Base-by-base conservation (phyloP, 2,329 filamentous ascomycete species). In the Ophiosphaerella narmari region DNA sequence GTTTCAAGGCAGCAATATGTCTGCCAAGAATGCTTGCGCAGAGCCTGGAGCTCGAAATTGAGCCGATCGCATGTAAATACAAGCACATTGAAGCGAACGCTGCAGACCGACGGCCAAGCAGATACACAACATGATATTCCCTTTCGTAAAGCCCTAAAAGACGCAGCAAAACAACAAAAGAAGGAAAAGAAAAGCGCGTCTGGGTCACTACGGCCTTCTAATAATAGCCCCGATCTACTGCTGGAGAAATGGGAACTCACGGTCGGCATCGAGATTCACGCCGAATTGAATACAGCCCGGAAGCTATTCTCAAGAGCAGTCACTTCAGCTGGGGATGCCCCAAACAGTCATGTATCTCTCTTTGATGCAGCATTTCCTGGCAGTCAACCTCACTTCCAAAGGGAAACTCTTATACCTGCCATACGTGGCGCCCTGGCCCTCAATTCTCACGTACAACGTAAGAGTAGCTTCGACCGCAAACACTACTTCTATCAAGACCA, bases 401-500 rank as follows among this genome's bases (percentile, higher is more conserved):
- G 80, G 26, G 89, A 88, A 52, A 90, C 89, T 0, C 78, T 99
- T 9, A 81, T 97, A 33, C 94, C 94, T 4, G 94, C 94, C n/a
- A 70, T 99, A 13, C 86, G 94, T 52, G 93, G 93, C 14, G 93
- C 94, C 0, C 77, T 97, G 42, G 90, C 91, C 0, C 79, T 99
- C 38, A 84, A 87, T 50, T 97, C 94, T 73, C 77, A 86, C 1
- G 82, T 97, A 44, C 88, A 95, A 68, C 78, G 75, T 1, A 81
- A 84, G 61, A 96, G 91, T 72, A 85, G 84, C 46, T 99, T 97
- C 75, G 94, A 99, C 74, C 83, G 94, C 57, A 99, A 99, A 73
- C 94, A 99, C 74, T 99, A 99, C 75, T 97, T 99, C 74, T 96
- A 97, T 78, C 96, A 94, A 84, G 94, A 99, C 73, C 94, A 99